A percentile compares a stretch with the other conserved stretches of the same genome.
phyloP scores from a whole-genome alignment of 2,329 filamentous ascomycete species.

The Chaetomium globosum region DNA sequence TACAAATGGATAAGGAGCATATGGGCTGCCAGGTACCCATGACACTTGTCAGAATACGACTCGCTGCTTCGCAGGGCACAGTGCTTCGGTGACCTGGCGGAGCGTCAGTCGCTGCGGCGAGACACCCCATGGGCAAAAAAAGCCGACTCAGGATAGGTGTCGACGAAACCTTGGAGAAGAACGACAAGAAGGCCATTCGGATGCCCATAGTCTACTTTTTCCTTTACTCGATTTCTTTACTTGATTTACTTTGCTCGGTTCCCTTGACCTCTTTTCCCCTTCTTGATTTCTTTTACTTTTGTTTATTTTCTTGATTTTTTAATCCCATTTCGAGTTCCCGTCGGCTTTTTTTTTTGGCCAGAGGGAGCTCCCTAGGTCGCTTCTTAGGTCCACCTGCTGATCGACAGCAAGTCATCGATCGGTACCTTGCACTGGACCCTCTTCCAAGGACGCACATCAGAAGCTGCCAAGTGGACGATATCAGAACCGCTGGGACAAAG shows the following conservation, averaged over 20 bases:
- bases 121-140: too few relatives aligned
- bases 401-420: constrained; percentile 7
- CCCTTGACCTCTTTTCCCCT: too few relatives aligned
- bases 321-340: too few relatives aligned
- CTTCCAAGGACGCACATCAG: neutral
- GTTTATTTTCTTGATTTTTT: too few relatives aligned
- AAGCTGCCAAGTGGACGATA: neutral
- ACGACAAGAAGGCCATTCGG: too few relatives aligned
- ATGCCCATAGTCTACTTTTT: too few relatives aligned
- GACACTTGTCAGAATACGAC: constrained; percentile 2
- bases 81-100: neutral
- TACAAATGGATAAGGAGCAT: neutral
- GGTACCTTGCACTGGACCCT: constrained; percentile 1
- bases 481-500: neutral
- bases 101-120: neutral
- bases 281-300: too few relatives aligned
- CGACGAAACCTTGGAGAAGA: too few relatives aligned
- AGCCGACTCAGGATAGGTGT: too few relatives aligned
- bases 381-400: neutral
- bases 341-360: too few relatives aligned
- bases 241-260: too few relatives aligned
- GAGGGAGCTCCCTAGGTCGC: neutral
- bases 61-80: constrained; percentile 6
- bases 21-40: neutral
- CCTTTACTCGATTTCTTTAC: too few relatives aligned